Evolutionary conservation across 768 basidiomycete genomes (phyloP).

Genomic region (Mycena galericulata): DNA sequence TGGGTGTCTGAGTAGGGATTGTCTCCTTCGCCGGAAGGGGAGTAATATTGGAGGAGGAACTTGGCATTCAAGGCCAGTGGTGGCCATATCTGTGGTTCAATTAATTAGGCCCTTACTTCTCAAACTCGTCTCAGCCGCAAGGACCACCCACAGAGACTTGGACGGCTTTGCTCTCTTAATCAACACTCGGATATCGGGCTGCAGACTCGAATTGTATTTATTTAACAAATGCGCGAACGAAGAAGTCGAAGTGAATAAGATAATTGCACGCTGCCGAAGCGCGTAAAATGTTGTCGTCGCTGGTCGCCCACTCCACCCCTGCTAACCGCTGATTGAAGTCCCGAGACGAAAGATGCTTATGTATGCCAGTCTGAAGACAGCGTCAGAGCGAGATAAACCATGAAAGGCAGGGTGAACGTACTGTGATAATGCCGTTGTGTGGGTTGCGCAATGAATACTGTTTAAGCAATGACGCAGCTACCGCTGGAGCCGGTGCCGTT

Average conservation of each 20-base stretch:
- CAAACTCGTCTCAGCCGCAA: no score
- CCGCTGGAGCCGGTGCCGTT: conserved; percentile 15
- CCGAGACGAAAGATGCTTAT: conserved; percentile 13
- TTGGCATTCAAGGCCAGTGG: no score
- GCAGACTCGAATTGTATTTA: background rate
- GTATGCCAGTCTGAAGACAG: conserved; percentile 5
- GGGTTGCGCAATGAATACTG: background rate
- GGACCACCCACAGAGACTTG: no score
- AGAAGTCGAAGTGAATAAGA: conserved; percentile 21
- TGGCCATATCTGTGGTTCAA: no score
- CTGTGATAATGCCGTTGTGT: conserved; percentile 7
- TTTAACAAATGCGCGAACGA: conserved; percentile 13
- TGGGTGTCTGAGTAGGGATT: no score
- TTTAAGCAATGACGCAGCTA: conserved; percentile 26
- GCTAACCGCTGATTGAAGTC: background rate
- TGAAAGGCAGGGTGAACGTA: background rate
- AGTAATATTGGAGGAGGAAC: no score
- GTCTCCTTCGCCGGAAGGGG: no score
- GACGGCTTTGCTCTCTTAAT: no score
- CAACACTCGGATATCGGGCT: background rate
- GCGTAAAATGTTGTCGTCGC: conserved; percentile 14
- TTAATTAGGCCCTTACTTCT: no score
- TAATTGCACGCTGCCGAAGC: conserved; percentile 23
- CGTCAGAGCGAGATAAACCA: background rate
- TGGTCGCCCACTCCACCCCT: background rate